Evolutionary conservation across 2,329 filamentous ascomycete species (phyloP).

Genomic region (Dothidotthia symphoricarpi): DNA sequence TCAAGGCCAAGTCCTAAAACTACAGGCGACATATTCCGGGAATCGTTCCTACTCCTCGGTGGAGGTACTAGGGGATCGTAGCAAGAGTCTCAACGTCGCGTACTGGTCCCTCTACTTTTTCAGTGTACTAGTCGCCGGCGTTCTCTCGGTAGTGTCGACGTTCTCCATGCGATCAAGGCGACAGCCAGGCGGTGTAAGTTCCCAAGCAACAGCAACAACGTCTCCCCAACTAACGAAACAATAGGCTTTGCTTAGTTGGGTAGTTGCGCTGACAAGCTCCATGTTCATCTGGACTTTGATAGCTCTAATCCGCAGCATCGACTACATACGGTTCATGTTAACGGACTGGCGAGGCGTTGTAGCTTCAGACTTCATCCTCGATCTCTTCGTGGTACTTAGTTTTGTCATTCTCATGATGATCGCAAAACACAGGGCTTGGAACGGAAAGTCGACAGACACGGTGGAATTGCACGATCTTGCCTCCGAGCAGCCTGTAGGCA

Average conservation of each 20-base stretch:
- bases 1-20: conserved; percentile 10
- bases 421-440: conserved; percentile 19
- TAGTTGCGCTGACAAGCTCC: conserved; percentile 13
- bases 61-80: too few relatives aligned
- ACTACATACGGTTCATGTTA: too few relatives aligned
- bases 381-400: conserved; percentile 17
- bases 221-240: not conserved
- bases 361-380: conserved; percentile 14
- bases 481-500: too few relatives aligned
- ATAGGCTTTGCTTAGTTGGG: conserved; percentile 21
- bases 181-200: conserved; percentile 19
- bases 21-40: too few relatives aligned
- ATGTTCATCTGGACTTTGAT: conserved; percentile 22
- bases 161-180: conserved; percentile 15
- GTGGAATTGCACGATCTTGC: too few relatives aligned
- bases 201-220: not conserved
- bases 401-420: conserved; percentile 22
- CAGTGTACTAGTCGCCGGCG: conserved; percentile 14
- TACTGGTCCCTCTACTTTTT: conserved; percentile 20
- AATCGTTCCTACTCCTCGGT: too few relatives aligned
- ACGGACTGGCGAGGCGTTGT: conserved; percentile 2
- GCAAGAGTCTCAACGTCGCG: conserved; percentile 12
- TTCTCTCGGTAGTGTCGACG: conserved; percentile 13
- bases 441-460: too few relatives aligned
- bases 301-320: not conserved